These are phyloP conservation scores for Flagelloscypha sp. DNA, from an alignment of 768 basidiomycete species.

Conservation along the genomic window DNA sequence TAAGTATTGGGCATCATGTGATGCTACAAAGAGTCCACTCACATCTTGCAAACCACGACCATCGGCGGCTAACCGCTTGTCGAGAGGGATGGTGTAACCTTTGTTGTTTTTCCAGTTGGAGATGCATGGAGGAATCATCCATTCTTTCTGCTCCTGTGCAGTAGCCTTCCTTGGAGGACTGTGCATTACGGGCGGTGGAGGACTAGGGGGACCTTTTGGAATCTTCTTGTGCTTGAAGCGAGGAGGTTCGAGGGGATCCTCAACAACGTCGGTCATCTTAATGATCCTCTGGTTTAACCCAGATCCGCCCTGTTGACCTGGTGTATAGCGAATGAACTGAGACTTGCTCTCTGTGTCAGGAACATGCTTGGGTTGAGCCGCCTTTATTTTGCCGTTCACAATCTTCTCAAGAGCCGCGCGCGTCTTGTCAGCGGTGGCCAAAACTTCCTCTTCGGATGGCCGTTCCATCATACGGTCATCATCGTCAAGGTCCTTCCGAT, in stretches of 20 bases:
- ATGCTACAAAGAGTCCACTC: constrained; percentile 22
- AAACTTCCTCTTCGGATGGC: constrained; percentile 89
- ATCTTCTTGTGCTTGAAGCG: constrained; percentile 99
- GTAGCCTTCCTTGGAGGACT: constrained; percentile 96
- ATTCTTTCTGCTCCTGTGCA: constrained; percentile 96
- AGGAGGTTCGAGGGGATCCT: constrained; percentile 95
- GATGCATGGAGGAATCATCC: constrained; percentile 99
- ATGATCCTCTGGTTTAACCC: constrained; percentile 92
- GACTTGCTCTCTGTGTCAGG: constrained; percentile 79
- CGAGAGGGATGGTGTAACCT: constrained; percentile 97
- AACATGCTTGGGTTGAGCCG: constrained; percentile 94
- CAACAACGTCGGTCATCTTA: constrained; percentile 97
- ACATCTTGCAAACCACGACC: constrained; percentile 98
- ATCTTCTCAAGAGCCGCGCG: constrained; percentile 88
- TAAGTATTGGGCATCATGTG: background rate
- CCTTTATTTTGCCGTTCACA: constrained; percentile 94
- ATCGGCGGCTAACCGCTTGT: constrained; percentile 96
- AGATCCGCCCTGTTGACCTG: constrained; percentile 71
- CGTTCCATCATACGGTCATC: constrained; percentile 73
- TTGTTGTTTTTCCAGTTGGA: constrained; percentile 99
- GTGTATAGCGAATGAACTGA: constrained; percentile 92
- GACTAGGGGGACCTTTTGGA: constrained; percentile 90
- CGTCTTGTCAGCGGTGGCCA: constrained; percentile 86
- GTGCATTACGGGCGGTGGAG: constrained; percentile 90
- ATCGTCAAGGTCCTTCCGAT: constrained; percentile 83